These are phyloP conservation scores for Thermomyces lanuginosus DNA, from an alignment of 2,329 filamentous ascomycete genomes.

Conservation along the genomic window DNA sequence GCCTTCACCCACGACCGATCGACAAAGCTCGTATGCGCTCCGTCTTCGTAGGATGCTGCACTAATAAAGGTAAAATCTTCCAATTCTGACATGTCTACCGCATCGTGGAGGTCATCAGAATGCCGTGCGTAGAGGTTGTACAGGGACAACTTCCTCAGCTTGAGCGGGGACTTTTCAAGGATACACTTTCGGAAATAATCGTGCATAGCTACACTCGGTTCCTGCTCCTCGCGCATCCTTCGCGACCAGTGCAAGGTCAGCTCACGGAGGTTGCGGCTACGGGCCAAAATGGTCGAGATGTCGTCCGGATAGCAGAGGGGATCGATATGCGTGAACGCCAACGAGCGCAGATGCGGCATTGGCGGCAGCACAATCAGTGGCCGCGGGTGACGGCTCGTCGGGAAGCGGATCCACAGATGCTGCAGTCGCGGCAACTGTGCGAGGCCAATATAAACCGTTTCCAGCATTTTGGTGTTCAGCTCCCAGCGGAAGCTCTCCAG, in stretches of 20 bases:
- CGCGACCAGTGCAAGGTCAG: conserved; percentile 45
- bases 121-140: conserved; percentile 44
- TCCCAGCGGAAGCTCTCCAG: conserved; percentile 45
- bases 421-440: conserved; percentile 33
- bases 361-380: conserved; percentile 41
- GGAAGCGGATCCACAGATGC: conserved; percentile 40
- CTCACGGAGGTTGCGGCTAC: conserved; percentile 38
- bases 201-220: conserved; percentile 39
- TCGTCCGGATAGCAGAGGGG: conserved; percentile 50
- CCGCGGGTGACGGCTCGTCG: conserved; percentile 39
- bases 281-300: conserved; percentile 38
- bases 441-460: conserved; percentile 43
- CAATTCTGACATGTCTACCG: conserved; percentile 26
- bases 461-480: conserved; percentile 43
- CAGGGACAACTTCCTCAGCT: conserved; percentile 35
- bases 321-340: conserved; percentile 44
- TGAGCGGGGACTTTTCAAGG: conserved; percentile 30
- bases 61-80: conserved; percentile 40
- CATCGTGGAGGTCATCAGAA: conserved; percentile 29
- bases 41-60: conserved; percentile 13
- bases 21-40: conserved; percentile 33
- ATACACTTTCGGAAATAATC: conserved; percentile 41
- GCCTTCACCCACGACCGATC: conserved; percentile 37
- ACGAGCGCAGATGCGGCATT: conserved; percentile 37
- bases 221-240: conserved; percentile 43